Evolutionary conservation across 352 stramenopile genomes (phyloP).

Genomic region (Globisporangium ultimum): DNA sequence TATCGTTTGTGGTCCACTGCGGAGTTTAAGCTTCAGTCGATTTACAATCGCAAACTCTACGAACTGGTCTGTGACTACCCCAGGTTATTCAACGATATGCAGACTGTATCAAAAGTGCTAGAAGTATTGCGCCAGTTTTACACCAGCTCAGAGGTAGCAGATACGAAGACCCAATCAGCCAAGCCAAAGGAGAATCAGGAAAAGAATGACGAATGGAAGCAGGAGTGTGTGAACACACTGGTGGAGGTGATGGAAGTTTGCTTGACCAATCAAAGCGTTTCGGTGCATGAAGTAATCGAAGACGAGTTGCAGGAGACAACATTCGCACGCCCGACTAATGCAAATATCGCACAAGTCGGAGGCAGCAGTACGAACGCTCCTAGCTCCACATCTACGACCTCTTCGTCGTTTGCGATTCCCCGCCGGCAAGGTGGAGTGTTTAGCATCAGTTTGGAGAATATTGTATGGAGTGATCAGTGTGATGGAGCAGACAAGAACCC

Average conservation of each 20-base stretch:
- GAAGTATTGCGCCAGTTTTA: conserved; percentile 67
- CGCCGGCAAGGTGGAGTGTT: conserved; percentile 62
- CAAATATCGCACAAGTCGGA: conserved; percentile 4
- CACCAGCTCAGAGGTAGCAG: conserved; percentile 10
- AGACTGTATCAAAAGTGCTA: conserved; percentile 53
- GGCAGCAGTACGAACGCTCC: conserved; percentile 7
- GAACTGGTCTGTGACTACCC: conserved; percentile 65
- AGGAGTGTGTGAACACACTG: conserved; percentile 72
- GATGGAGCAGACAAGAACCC: conserved; percentile 14
- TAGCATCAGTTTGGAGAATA: conserved; percentile 71
- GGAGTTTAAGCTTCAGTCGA: conserved; percentile 75
- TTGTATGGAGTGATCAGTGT: conserved; percentile 76
- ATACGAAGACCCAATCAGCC: conserved; percentile 4
- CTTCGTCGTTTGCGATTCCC: conserved; percentile 19
- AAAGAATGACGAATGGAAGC: conserved; percentile 68
- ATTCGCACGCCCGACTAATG: conserved; percentile 30
- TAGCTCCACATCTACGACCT: conserved; percentile 1
- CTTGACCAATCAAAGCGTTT: conserved; percentile 71
- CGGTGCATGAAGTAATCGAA: conserved; percentile 60
- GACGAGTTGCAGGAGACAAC: conserved; percentile 72
- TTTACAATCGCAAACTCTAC: conserved; percentile 80
- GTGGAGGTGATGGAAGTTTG: conserved; percentile 77
- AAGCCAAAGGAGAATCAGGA: conserved; percentile 21
- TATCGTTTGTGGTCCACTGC: conserved; percentile 60
- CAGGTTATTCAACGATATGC: conserved; percentile 61